A percentile compares a stretch with the other conserved stretches of the same genome.
Conservation (phyloP, 129 eudicot species). For the Flaveria sonorensis region DNA sequence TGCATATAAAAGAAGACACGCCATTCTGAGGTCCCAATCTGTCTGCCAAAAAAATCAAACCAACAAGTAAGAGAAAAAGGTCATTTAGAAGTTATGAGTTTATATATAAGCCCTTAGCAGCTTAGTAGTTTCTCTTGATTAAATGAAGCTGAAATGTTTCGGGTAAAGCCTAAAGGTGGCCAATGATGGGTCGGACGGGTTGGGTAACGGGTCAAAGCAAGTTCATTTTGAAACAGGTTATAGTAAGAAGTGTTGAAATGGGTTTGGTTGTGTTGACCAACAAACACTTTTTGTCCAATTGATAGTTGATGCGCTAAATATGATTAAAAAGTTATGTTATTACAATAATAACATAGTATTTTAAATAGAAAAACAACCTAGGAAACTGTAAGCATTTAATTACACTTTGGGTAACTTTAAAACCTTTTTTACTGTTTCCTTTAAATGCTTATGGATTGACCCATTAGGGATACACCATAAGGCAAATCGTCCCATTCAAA, state of each 20-base stretch:
- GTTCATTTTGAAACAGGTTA: background rate
- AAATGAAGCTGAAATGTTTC: background rate
- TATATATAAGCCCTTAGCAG: background rate
- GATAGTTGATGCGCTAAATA: background rate
- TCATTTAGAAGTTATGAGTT: slow-evolving; percentile 8
- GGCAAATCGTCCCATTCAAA: background rate
- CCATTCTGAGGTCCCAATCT: slow-evolving; percentile 95
- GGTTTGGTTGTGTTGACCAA: background rate
- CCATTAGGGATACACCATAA: background rate
- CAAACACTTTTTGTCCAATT: background rate
- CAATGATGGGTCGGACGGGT: background rate
- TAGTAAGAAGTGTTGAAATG: background rate
- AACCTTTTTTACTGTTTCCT: background rate
- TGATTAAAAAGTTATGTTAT: slow-evolving; percentile 6
- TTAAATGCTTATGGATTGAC: background rate
- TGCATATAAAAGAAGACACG: slow-evolving; percentile 88
- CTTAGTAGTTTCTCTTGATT: background rate
- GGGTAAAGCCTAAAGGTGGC: background rate
- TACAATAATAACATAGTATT: background rate
- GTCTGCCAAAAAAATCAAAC: slow-evolving; percentile 56
- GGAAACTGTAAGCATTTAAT: background rate
- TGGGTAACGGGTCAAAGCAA: background rate
- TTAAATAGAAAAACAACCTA: background rate
- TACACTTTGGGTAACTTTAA: slow-evolving; percentile 8
- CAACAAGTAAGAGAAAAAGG: background rate